Evolutionary conservation across 2,329 filamentous ascomycete species (phyloP).

Genomic region (Apiospora koreana): DNA sequence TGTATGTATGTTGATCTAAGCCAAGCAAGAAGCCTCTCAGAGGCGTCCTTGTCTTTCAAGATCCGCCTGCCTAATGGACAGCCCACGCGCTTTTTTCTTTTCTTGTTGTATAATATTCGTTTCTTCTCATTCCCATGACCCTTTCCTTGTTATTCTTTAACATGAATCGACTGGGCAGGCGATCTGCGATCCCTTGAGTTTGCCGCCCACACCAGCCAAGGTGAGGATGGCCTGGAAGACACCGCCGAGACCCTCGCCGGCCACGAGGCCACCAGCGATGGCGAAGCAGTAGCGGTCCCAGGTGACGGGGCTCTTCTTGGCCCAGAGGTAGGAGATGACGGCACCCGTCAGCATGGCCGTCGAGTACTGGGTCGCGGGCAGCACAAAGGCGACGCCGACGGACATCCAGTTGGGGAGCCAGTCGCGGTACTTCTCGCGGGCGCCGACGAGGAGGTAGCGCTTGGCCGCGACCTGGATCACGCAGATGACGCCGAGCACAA

Average conservation of each 20-base stretch:
- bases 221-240: constrained; percentile 56
- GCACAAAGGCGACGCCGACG: constrained; percentile 59
- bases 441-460: constrained; percentile 54
- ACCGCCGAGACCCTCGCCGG: constrained; percentile 64
- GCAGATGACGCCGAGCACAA: constrained; percentile 53
- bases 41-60: neutral
- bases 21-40: neutral
- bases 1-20: neutral
- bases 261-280: constrained; percentile 62
- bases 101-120: neutral
- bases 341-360: constrained; percentile 60
- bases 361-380: constrained; percentile 58
- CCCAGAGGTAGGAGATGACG: constrained; percentile 54
- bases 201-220: constrained; percentile 29
- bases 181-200: neutral
- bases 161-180: neutral
- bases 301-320: constrained; percentile 47
- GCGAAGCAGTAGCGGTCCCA: constrained; percentile 61
- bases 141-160: neutral
- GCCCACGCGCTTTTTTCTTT: neutral
- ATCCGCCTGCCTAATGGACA: neutral
- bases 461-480: constrained; percentile 53
- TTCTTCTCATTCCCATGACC: neutral
- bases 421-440: constrained; percentile 53
- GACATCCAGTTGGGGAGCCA: constrained; percentile 66